Percentiles rank a stretch among this genome's conserved stretches.
phyloP scores from a whole-genome alignment of 208 protist species.

The Leishmania gerbilli region DNA sequence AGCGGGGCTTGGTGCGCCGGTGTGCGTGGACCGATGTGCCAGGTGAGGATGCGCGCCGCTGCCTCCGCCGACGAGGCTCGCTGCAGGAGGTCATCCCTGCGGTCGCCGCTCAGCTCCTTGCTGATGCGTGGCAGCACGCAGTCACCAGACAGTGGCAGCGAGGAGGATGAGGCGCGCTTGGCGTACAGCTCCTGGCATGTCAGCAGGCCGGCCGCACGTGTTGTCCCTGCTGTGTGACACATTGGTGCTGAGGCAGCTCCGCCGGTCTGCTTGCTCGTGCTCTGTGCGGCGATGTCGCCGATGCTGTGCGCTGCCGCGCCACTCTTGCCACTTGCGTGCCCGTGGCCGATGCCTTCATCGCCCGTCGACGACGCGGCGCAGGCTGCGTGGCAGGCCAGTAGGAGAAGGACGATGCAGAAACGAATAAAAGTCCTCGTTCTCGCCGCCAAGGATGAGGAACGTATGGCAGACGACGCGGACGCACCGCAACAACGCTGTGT shows the following conservation, averaged over 20 bases:
- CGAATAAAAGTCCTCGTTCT: not conserved
- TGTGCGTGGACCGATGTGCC: conserved; percentile 11
- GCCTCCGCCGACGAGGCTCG: not conserved
- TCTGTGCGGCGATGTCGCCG: not conserved
- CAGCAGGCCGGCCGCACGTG: not conserved
- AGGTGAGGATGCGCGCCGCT: not conserved
- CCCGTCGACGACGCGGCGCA: not conserved
- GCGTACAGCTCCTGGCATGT: conserved; percentile 8
- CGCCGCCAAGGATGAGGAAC: not conserved
- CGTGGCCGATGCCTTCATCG: not conserved
- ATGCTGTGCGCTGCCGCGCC: not conserved
- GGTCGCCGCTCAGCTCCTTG: not conserved
- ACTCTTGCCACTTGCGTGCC: not conserved
- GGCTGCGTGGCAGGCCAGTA: not conserved
- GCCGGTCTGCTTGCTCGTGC: not conserved
- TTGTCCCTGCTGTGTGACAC: not conserved
- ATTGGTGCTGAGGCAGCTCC: not conserved
- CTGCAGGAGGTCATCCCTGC: not conserved
- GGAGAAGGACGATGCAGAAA: not conserved
- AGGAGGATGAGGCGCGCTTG: not conserved
- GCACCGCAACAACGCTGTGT: not conserved
- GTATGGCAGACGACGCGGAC: not conserved
- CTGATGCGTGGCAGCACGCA: conserved; percentile 8
- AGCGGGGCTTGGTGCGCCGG: conserved; percentile 7
- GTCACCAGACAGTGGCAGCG: not conserved